These are phyloP conservation scores for Cyberlindnera lachancei DNA, from an alignment of 805 yeast genomes.

Conservation along the genomic window DNA sequence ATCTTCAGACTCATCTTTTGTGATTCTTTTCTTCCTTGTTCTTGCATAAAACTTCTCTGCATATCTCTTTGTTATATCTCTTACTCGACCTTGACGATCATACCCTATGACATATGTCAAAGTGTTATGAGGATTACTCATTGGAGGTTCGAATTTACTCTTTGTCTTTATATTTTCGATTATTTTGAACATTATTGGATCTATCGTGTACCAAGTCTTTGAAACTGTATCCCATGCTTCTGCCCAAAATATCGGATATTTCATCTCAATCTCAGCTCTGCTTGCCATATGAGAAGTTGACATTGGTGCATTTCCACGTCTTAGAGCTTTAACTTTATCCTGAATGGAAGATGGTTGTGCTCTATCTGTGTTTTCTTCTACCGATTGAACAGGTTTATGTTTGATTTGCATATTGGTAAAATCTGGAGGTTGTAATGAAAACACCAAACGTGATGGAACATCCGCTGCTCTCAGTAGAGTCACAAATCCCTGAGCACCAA, in stretches of 20 bases:
- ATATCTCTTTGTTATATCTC: conserved; percentile 85
- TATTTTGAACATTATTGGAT: conserved; percentile 58
- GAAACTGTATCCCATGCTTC: conserved; percentile 83
- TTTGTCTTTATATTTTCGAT: conserved; percentile 55
- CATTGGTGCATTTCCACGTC: conserved; percentile 12
- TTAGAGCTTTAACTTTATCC: conserved; percentile 14
- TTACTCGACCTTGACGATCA: conserved; percentile 54
- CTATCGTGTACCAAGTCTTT: conserved; percentile 77
- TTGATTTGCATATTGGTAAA: conserved; percentile 36
- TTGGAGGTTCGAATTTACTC: conserved; percentile 68
- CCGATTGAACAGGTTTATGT: no score
- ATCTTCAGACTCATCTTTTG: conserved; percentile 43
- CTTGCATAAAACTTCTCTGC: conserved; percentile 64
- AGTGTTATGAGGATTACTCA: conserved; percentile 46
- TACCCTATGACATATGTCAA: conserved; percentile 73
- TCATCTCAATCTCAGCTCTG: conserved; percentile 20
- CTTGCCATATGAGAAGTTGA: conserved; percentile 8
- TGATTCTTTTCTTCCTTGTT: conserved; percentile 65
- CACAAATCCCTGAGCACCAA: conserved; percentile 84
- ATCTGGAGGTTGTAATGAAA: conserved; percentile 89
- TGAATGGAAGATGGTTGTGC: conserved; percentile 3
- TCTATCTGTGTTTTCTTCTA: neutral
- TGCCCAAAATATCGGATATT: conserved; percentile 80
- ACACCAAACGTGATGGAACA: conserved; percentile 64
- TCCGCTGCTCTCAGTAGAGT: conserved; percentile 64